A percentile compares a stretch with the other conserved stretches of the same genome.
These are phyloP conservation scores for Barnettozyma populi DNA, from an alignment of 805 yeast species.

Conservation along the genomic window DNA sequence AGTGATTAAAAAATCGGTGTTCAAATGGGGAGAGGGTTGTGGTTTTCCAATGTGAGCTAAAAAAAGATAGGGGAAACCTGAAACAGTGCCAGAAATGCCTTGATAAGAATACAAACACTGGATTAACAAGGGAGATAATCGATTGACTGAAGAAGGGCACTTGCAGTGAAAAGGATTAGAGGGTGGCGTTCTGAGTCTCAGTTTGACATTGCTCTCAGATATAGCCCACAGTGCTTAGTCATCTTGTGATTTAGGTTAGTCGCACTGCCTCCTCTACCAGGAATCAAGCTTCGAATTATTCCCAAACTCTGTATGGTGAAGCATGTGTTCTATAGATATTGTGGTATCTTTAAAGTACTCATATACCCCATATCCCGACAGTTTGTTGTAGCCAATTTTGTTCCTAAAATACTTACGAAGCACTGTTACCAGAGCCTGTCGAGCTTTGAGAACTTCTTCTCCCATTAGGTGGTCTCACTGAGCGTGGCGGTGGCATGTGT, in stretches of 20 bases:
- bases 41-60: no score
- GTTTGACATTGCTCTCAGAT: background rate
- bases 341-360: background rate
- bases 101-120: background rate
- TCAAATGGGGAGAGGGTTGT: background rate
- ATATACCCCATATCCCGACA: background rate
- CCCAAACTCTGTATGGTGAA: background rate
- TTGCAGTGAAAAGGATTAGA: background rate
- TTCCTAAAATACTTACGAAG: constrained; percentile 7
- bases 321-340: background rate
- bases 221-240: background rate
- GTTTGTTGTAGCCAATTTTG: background rate
- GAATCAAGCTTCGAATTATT: no score
- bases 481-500: constrained; percentile 18
- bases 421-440: constrained; percentile 2
- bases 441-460: constrained; percentile 17
- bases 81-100: background rate
- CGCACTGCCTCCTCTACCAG: background rate
- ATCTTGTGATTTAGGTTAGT: background rate
- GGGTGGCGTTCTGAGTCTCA: background rate
- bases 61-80: background rate
- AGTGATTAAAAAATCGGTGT: background rate
- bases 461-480: constrained; percentile 15
- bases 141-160: background rate
- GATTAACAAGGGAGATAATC: background rate